Base-by-base conservation (phyloP, 345 rosid genomes). In the Hibiscus trionum region DNA sequence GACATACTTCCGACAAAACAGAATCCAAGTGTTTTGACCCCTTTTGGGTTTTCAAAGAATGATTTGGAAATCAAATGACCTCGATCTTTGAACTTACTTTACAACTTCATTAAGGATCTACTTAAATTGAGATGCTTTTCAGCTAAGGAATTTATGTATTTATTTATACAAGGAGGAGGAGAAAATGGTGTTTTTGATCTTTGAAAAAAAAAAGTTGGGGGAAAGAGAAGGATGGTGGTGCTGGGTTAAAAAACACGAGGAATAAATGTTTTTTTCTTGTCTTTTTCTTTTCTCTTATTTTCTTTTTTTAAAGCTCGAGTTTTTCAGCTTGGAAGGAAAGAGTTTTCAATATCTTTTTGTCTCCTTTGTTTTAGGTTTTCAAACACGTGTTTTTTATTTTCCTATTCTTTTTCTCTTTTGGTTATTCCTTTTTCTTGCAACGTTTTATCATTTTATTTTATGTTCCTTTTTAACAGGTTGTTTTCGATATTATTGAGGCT, bases 161-260 rank as follows among this genome's bases (percentile, higher is more conserved):
- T 55, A 70, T 70, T 9, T 55, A 19, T 70, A 26, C 11, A 4
- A 24, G 5, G 57, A 8, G 59, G 3, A 49, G 19, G 15, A 14
- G 33, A 31, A 16, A 49, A 67, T 24, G 46, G 60, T 15, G 15
- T 47, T 47, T 57, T 57, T 57, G 10, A 14, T 50, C 33, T 73
- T 37, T 27, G 21, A 24, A 42, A 24, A 44, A 7, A 7, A 19
- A 55, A 55, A 55, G 37, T 15, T 4, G 53, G 5, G 27, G 10
- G 39, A 5, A 5, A 12, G 73, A 2, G 11, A 16, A 10, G 44
- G 75, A 24, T 21, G 35, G 73, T 56, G 35, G 69, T 56, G 27
- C 46, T 46, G 66, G 59, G 75, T 56, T 73, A 66, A 66, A 42
- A 35, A 62, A 75, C 91, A 85, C 89, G 89, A 80, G 89, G 89